Evolutionary conservation across 140 eudicot species (phyloP), one percentile per base, ranked within the genome.

Genomic region (Oenanthe javanica): DNA sequence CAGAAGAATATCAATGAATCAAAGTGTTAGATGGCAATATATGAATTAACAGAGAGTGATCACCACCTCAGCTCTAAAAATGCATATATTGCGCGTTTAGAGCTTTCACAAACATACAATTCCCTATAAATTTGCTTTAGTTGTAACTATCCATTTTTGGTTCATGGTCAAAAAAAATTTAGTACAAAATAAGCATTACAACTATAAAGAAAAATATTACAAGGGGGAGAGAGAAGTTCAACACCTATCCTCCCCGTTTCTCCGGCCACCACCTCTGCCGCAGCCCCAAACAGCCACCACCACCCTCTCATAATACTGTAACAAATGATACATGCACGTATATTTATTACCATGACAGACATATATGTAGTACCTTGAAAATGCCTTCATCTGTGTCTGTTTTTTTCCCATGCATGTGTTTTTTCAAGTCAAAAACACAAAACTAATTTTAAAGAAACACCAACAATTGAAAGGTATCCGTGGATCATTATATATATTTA

Each of bases 141-240:
- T 61, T 59, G 23, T 18, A 59, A 59, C 27, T 59, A 27, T 59
- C 67, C 69, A 61, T n/a, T 54, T 82, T 82, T 82, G 79, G 83
- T 69, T 79, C 48, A 57, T 61, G 54, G 49, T 9, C 12, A 10
- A 46, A 73, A 45, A n/a, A 46, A 11, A 4, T n/a, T 1, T 1
- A 67, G 18, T 25, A 67, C 73, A 67, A 67, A 75, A 75, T 23
- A 12, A 75, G 36, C 16, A 40, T 71, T 71, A 18, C 76, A 71
- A 71, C 23, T 71, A 31, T 31, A 71, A 71, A 71, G 4, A 31
- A 31, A 70, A 12, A 12, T 11, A 13, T 25, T 10, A 1, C 2
- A 2, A 5, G 13, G 25, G 23, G 27, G 76, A 42, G 50, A 72
- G 77, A 72, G 77, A 71, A 31, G 46, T 25, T 8, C 48, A 73